phyloP scores from a whole-genome alignment of 805 yeast species.

The Yarrowia bubula region DNA sequence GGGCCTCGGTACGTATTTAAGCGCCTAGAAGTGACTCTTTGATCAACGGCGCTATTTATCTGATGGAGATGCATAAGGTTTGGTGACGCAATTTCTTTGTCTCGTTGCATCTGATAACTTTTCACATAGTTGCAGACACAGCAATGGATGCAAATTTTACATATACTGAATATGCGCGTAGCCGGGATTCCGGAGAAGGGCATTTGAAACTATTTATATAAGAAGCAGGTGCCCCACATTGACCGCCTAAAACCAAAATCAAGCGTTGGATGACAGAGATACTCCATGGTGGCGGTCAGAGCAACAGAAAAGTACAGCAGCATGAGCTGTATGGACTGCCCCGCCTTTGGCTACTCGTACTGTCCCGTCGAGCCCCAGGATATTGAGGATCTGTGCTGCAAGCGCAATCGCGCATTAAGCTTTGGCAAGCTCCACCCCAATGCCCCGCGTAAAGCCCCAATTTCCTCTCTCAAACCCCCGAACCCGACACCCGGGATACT shows the following conservation, averaged over 20 bases:
- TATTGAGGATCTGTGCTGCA: slow-evolving; percentile 21
- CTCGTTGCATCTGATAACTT: slow-evolving; percentile 11
- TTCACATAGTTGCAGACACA: neutral
- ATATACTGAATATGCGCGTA: neutral
- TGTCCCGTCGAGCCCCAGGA: slow-evolving; percentile 14
- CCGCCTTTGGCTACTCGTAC: slow-evolving; percentile 5
- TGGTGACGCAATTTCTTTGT: slow-evolving; percentile 18
- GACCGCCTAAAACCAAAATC: neutral
- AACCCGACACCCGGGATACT: neutral
- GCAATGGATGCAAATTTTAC: neutral
- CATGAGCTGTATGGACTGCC: slow-evolving; percentile 17
- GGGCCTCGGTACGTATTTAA: neutral
- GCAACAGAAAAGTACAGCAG: neutral
- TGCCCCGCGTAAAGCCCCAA: neutral
- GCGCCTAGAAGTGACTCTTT: slow-evolving; percentile 2
- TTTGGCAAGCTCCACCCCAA: neutral
- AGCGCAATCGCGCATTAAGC: neutral
- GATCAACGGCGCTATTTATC: neutral
- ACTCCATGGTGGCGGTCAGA: neutral
- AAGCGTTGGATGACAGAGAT: neutral
- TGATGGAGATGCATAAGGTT: slow-evolving; percentile 19
- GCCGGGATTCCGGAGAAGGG: neutral
- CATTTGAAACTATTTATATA: neutral
- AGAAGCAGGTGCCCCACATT: neutral
- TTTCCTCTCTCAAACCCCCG: neutral